Conservation (phyloP, 108 stramenopile genomes). For the Thalassiosira profunda region DNA sequence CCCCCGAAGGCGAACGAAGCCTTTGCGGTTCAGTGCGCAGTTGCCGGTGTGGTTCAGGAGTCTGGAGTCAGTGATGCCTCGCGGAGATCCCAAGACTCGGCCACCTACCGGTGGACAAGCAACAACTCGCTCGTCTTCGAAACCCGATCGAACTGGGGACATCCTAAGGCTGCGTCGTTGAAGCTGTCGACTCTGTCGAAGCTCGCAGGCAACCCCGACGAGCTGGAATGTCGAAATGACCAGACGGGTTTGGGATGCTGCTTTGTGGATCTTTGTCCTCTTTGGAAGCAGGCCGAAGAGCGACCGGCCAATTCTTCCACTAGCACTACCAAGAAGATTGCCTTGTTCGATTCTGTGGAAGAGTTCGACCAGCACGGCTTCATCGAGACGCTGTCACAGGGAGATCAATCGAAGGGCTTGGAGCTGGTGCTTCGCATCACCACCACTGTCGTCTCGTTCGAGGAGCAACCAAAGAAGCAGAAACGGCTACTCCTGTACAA, state of each 20-base stretch:
- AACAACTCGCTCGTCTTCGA: constrained; percentile 66
- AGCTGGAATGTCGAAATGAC: constrained; percentile 3
- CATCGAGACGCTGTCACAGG: no score
- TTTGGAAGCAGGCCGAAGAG: constrained; percentile 49
- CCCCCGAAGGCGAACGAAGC: constrained; percentile 10
- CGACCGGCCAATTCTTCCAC: background rate
- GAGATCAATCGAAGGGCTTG: constrained; percentile 23
- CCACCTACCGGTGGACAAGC: constrained; percentile 42
- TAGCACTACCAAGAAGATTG: constrained; percentile 13
- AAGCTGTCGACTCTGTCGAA: constrained; percentile 42
- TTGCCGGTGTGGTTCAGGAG: constrained; percentile 68
- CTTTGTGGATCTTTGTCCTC: constrained; percentile 65
- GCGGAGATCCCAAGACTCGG: constrained; percentile 3
- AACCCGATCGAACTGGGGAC: constrained; percentile 81
- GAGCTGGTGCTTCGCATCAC: constrained; percentile 68
- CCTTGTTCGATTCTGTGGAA: constrained; percentile 28
- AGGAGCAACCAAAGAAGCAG: constrained; percentile 23
- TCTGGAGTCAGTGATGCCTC: constrained; percentile 41
- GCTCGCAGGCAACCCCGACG: constrained; percentile 21
- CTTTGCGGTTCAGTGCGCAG: constrained; percentile 62
- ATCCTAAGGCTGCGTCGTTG: constrained; percentile 73
- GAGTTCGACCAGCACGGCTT: constrained; percentile 81
- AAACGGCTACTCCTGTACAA: constrained; percentile 87
- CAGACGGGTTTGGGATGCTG: constrained; percentile 58
- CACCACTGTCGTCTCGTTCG: constrained; percentile 38